Percentiles rank a stretch among this genome's conserved stretches.
phyloP scores from a whole-genome alignment of 1,284 basidiomycete species.

The Boletus semigastroideus region DNA sequence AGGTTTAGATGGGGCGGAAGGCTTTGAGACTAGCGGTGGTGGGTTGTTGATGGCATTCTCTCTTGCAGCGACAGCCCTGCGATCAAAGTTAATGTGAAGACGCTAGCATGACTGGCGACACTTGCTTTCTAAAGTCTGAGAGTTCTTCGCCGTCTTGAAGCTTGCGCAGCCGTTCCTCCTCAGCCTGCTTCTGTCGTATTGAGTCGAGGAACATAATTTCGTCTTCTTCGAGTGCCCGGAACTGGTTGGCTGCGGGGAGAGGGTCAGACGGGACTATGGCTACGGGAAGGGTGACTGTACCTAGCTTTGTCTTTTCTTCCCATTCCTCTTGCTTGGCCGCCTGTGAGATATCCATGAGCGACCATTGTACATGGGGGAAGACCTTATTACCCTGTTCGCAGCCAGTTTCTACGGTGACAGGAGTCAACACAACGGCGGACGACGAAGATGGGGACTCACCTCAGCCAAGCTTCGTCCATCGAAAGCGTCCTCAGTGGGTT shows the following conservation, averaged over 20 bases:
- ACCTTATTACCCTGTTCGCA: constrained; percentile 70
- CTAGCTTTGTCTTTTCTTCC: constrained; percentile 90
- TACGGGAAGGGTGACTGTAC: constrained; percentile 35
- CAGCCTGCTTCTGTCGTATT: constrained; percentile 71
- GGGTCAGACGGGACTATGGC: constrained; percentile 2
- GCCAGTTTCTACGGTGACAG: constrained; percentile 66
- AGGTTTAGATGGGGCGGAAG: constrained; percentile 16
- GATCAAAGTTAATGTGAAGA: constrained; percentile 16
- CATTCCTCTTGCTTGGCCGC: constrained; percentile 91
- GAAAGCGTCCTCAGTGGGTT: constrained; percentile 71
- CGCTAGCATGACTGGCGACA: constrained; percentile 18
- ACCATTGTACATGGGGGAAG: constrained; percentile 10
- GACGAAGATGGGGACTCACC: constrained; percentile 46
- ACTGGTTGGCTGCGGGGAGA: constrained; percentile 74
- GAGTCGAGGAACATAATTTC: constrained; percentile 88
- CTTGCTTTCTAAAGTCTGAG: constrained; percentile 73
- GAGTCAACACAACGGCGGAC: constrained; percentile 35
- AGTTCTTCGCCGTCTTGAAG: constrained; percentile 81
- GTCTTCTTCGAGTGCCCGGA: constrained; percentile 87
- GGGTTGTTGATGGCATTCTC: constrained; percentile 51
- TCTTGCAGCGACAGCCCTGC: constrained; percentile 74
- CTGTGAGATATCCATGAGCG: constrained; percentile 41
- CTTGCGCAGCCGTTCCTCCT: constrained; percentile 72
- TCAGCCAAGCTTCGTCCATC: constrained; percentile 90
- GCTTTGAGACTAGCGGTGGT: constrained; percentile 20